Evolutionary conservation across 371 early-diverging fungal genomes (phyloP).

Genomic region (Fennellomyces sp.): DNA sequence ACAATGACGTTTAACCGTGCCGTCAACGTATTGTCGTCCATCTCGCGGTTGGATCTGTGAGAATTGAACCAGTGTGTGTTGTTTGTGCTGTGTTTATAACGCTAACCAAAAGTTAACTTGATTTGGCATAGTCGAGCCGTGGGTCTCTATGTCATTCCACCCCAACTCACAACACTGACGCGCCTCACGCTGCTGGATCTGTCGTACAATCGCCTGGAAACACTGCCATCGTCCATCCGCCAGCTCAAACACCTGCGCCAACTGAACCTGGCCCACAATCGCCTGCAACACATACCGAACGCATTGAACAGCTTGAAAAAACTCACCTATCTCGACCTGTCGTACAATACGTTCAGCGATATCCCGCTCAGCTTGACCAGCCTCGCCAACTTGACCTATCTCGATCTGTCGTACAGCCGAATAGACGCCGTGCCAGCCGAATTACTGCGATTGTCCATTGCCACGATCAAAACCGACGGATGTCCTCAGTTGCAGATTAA

Average conservation of each 20-base stretch:
- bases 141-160: constrained; percentile 32
- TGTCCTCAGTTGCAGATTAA: constrained; percentile 10
- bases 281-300: constrained; percentile 18
- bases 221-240: constrained; percentile 32
- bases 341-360: constrained; percentile 50
- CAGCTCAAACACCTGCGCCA: constrained; percentile 35
- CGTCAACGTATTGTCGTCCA: constrained; percentile 21
- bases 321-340: constrained; percentile 43
- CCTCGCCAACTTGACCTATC: constrained; percentile 16
- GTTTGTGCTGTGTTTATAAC: not conserved
- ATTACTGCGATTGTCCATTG: constrained; percentile 17
- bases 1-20: constrained; percentile 23
- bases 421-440: constrained; percentile 40
- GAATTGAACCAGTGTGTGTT: not conserved
- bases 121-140: constrained; percentile 34
- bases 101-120: not conserved
- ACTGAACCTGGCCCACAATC: constrained; percentile 39
- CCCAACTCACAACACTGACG: constrained; percentile 27
- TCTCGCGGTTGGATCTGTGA: constrained; percentile 42
- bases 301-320: constrained; percentile 15
- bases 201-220: constrained; percentile 38
- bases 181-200: constrained; percentile 44
- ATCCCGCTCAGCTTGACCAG: constrained; percentile 26
- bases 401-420: constrained; percentile 32
- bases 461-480: constrained; percentile 14